Percentiles rank a stretch among this genome's conserved stretches.
phyloP scores from a whole-genome alignment of 1,284 basidiomycete species.

The Neotropicomus parvogracilis region DNA sequence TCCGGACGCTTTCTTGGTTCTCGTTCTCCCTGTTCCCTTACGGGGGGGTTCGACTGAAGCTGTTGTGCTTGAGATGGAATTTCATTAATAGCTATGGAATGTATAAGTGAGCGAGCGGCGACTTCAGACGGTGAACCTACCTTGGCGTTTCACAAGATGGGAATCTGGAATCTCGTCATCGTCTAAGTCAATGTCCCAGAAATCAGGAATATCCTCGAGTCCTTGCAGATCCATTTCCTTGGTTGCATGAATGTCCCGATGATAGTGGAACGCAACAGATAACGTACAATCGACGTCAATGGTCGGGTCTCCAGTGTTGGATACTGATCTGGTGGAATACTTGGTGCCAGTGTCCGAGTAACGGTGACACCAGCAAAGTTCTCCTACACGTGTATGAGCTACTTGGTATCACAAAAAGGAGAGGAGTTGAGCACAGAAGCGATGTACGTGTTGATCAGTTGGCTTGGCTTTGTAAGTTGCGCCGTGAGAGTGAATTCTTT shows the following conservation, averaged over 20 bases:
- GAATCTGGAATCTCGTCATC: constrained; percentile 15
- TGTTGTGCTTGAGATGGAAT: neutral
- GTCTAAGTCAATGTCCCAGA: constrained; percentile 57
- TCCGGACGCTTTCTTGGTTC: constrained; percentile 38
- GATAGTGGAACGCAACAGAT: neutral
- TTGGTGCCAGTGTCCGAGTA: constrained; percentile 53
- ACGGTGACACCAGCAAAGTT: constrained; percentile 60
- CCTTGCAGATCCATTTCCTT: constrained; percentile 63
- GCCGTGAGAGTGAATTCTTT: constrained; percentile 59
- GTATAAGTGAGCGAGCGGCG: neutral
- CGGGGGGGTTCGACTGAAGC: neutral
- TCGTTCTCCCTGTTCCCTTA: constrained; percentile 7
- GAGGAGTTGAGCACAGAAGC: constrained; percentile 48
- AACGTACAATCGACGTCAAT: constrained; percentile 48
- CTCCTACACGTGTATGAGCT: constrained; percentile 49
- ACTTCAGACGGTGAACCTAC: constrained; percentile 5
- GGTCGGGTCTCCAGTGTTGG: constrained; percentile 72
- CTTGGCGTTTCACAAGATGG: constrained; percentile 5
- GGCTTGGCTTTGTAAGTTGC: constrained; percentile 68
- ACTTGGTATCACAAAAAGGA: neutral
- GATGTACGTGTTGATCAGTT: constrained; percentile 59
- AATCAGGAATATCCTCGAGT: constrained; percentile 60
- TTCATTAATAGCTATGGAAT: constrained; percentile 3
- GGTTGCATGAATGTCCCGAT: constrained; percentile 6
- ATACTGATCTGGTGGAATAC: constrained; percentile 50